Evolutionary conservation across 345 rosid species (phyloP).

Genomic region (Lepidium didymum): DNA sequence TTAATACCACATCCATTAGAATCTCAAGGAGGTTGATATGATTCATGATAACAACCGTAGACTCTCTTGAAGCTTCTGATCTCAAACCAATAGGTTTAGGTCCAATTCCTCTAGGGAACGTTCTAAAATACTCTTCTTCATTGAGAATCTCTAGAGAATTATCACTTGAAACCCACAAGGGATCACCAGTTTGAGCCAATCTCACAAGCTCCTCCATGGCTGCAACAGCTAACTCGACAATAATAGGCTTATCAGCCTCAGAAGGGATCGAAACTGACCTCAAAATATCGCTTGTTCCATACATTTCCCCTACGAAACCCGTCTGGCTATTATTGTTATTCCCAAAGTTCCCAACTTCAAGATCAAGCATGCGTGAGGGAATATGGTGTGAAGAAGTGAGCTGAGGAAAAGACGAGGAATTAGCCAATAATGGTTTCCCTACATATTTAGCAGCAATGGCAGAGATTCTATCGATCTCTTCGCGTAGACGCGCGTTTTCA

Average conservation of each 20-base stretch:
- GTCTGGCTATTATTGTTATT: conserved; percentile 31
- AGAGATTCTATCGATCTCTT: conserved; percentile 90
- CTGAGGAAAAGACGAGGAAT: conserved; percentile 44
- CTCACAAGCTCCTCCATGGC: conserved; percentile 94
- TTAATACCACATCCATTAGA: conserved; percentile 85
- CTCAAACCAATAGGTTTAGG: conserved; percentile 64
- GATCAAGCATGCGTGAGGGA: conserved; percentile 47
- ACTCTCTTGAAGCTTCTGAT: conserved; percentile 86
- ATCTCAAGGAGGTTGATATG: conserved; percentile 78
- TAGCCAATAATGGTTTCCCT: conserved; percentile 50
- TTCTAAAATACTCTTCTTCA: conserved; percentile 73
- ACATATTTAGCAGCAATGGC: conserved; percentile 76
- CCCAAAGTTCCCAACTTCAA: conserved; percentile 46
- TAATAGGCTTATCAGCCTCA: conserved; percentile 84
- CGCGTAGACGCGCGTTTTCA: conserved; percentile 76
- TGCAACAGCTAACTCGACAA: conserved; percentile 84
- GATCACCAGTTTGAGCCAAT: conserved; percentile 74
- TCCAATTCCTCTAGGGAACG: conserved; percentile 80
- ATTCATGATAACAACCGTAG: conserved; percentile 78
- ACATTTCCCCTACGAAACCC: conserved; percentile 69
- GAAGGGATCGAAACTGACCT: conserved; percentile 55
- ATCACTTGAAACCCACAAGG: conserved; percentile 60
- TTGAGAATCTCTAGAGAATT: conserved; percentile 45
- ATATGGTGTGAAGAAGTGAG: conserved; percentile 39
- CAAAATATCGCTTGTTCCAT: conserved; percentile 51